Conservation (phyloP, 1,284 basidiomycete species). For the Ganoderma resinaceum region DNA sequence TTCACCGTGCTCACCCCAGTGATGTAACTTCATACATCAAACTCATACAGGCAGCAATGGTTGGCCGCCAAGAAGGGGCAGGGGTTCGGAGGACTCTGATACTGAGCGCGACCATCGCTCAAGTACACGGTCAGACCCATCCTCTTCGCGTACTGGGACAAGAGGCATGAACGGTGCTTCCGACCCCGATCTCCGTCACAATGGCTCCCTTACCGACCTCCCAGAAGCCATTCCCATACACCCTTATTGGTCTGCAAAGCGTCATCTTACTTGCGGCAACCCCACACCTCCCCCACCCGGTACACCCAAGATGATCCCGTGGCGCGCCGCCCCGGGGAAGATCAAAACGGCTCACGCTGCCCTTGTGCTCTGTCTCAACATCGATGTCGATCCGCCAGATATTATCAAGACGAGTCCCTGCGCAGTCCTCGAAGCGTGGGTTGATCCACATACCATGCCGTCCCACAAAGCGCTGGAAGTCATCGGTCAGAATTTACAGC, state of each 20-base stretch:
- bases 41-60: slow-evolving; percentile 27
- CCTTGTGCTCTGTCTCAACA: slow-evolving; percentile 95
- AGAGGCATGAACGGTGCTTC: slow-evolving; percentile 40
- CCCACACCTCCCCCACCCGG: slow-evolving; percentile 72
- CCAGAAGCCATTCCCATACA: slow-evolving; percentile 66
- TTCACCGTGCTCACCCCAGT: background rate
- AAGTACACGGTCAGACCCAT: slow-evolving; percentile 51
- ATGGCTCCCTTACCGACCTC: slow-evolving; percentile 48
- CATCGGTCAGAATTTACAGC: slow-evolving; percentile 91
- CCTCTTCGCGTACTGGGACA: slow-evolving; percentile 43
- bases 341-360: slow-evolving; percentile 93
- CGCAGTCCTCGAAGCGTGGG: slow-evolving; percentile 96
- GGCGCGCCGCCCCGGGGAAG: slow-evolving; percentile 84
- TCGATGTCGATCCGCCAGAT: slow-evolving; percentile 98
- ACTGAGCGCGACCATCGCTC: slow-evolving; percentile 54
- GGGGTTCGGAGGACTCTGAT: slow-evolving; percentile 51
- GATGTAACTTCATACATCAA: slow-evolving; percentile 3
- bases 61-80: slow-evolving; percentile 21
- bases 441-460: slow-evolving; percentile 91
- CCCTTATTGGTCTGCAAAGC: slow-evolving; percentile 84
- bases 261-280: slow-evolving; percentile 89
- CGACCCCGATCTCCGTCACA: slow-evolving; percentile 43
- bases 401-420: slow-evolving; percentile 97
- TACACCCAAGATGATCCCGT: slow-evolving; percentile 72
- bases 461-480: slow-evolving; percentile 90